These are phyloP conservation scores for Arbutus unedo DNA, from an alignment of 148 eudicot species.

Conservation along the genomic window DNA sequence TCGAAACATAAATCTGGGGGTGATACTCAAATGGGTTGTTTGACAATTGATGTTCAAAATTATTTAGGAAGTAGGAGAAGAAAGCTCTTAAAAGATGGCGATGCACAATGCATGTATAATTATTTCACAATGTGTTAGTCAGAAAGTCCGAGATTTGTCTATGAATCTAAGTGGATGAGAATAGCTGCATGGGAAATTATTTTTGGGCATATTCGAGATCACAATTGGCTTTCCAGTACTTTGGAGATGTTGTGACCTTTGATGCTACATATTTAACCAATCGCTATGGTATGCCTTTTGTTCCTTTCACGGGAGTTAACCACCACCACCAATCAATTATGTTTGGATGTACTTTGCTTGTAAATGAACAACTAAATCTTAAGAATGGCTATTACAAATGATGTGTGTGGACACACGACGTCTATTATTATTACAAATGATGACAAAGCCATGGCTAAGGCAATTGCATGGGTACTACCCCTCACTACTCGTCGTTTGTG, in stretches of 20 bases:
- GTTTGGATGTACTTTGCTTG: not conserved
- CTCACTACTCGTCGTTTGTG: not conserved
- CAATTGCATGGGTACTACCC: not conserved
- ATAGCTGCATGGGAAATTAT: not conserved
- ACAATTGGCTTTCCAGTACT: not conserved
- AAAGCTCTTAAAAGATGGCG: not conserved
- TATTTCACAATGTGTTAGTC: not conserved
- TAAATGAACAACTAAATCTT: not conserved
- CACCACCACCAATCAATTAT: not conserved
- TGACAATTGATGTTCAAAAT: not conserved
- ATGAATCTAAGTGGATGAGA: not conserved
- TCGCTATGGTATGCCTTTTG: constrained; percentile 4
- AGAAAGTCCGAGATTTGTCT: not conserved
- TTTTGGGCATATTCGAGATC: not conserved
- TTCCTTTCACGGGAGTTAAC: constrained; percentile 3
- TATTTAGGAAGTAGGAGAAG: not conserved
- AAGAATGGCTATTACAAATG: constrained; percentile 8
- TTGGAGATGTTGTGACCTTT: not conserved
- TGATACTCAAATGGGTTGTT: not conserved
- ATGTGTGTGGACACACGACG: not conserved
- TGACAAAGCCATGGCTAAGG: not conserved
- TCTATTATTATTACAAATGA: not conserved
- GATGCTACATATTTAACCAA: constrained; percentile 5
- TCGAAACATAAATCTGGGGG: not conserved
- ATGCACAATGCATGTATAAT: not conserved